Base-by-base conservation (phyloP, 2,329 filamentous ascomycete genomes). In the Sporothrix variecibatus region DNA sequence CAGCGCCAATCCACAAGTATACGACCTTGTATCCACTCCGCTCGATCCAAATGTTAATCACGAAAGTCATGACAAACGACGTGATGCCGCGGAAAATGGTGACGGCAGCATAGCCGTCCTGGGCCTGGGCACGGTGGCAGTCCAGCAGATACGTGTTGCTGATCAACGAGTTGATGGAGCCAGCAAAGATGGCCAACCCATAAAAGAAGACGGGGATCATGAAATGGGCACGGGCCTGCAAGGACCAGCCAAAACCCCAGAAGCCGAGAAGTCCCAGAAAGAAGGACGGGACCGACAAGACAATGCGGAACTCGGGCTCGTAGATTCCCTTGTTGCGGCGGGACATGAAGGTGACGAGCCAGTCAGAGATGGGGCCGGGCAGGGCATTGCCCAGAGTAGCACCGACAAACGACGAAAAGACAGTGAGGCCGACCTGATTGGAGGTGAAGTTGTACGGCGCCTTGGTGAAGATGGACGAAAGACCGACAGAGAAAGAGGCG, bases 291-390 rank as follows among this genome's bases (percentile, higher is more conserved):
- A 82, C 77, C 49, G 81, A 78, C 31, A 82, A 79, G 1, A 85
- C 80, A 15, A 86, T 77, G 12, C 85, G 80, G 15, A 79, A 83
- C 77, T 86, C 85, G 1, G 85, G 85, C 77, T 85, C 81, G 74
- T 85, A 85, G 26, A 85, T 78, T 8, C 85, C 85, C 9, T 79
- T 78, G 72, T 85, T 83, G 71, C 78, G 80, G 72, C 79, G 80
- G 17, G 83, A 81, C 28, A 82, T 80, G 78, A 79, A 83, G 56
- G 79, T 80, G 72, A 82, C 82, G 2, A 83, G 71, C 4, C 81
- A 81, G 73, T 85, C 83, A 9, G 81, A 78, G 11, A 80, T 77
- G 0, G 77, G 76, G 1, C 81, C 80, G 0, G 82, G 78, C 53
- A 83, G 74, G 6, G 82, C 65, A n/a, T 79, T 78, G 26, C 80